Evolutionary conservation across 2,329 filamentous ascomycete genomes (phyloP).

Genomic region (Colletotrichum sp.): DNA sequence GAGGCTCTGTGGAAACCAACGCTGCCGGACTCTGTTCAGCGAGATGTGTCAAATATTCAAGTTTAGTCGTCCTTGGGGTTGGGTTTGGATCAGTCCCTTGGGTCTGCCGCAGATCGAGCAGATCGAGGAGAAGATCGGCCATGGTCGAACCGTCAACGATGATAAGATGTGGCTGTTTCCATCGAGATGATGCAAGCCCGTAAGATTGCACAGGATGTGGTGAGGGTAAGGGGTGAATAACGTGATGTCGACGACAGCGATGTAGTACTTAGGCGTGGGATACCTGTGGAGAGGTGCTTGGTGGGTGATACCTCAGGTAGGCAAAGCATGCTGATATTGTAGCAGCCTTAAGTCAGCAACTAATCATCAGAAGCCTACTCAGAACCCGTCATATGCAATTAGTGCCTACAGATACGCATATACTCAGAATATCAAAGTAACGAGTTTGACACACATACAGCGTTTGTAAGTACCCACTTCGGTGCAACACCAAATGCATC

Average conservation of each 20-base stretch:
- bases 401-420: neutral
- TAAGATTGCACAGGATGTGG: neutral
- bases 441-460: neutral
- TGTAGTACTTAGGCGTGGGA: neutral
- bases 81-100: neutral
- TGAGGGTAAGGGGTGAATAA: neutral
- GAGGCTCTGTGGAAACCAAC: conserved; percentile 76
- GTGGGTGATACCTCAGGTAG: neutral
- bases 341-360: neutral
- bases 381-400: neutral
- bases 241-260: neutral
- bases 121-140: conserved; percentile 77
- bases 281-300: neutral
- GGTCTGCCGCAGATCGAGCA: conserved; percentile 69
- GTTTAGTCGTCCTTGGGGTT: conserved; percentile 22
- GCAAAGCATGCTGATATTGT: neutral
- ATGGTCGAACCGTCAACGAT: conserved; percentile 40
- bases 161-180: neutral
- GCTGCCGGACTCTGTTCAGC: conserved; percentile 77
- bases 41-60: conserved; percentile 78
- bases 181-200: neutral
- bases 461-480: neutral
- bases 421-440: neutral
- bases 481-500: neutral
- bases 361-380: neutral